phyloP scores from a whole-genome alignment of 2,329 filamentous ascomycete species.

The Penicillium paneum region DNA sequence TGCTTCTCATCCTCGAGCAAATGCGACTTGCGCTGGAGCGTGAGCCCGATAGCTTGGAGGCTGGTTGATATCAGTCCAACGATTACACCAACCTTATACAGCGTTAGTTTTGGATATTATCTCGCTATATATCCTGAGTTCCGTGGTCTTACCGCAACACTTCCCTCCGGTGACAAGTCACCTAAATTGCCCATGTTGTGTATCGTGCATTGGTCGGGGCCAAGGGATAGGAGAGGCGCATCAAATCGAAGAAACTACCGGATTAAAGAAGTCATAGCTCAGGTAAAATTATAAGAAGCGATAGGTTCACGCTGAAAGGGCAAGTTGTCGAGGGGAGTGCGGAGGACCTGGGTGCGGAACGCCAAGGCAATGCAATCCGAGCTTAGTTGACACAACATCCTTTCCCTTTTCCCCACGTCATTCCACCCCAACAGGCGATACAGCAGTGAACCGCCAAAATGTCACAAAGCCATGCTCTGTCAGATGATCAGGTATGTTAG shows the following conservation, averaged over 20 bases:
- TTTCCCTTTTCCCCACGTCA: conserved; percentile 21
- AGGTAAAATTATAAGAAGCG: conserved; percentile 3
- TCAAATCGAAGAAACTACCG: conserved; percentile 16
- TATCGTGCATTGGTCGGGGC: conserved; percentile 37
- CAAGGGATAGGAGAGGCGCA: conserved; percentile 41
- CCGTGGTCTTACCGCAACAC: conserved; percentile 62
- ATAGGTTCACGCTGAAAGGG: conserved; percentile 7
- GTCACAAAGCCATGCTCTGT: conserved; percentile 91
- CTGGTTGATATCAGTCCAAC: conserved; percentile 92
- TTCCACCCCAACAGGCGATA: conserved; percentile 15
- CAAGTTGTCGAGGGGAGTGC: conserved; percentile 9
- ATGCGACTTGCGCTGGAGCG: conserved; percentile 95
- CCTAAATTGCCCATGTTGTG: conserved; percentile 65
- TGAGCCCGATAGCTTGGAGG: conserved; percentile 90
- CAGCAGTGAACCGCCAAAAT: conserved; percentile 56
- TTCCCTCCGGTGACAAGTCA: conserved; percentile 73
- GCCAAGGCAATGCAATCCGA: conserved; percentile 21
- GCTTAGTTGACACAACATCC: conserved; percentile 25
- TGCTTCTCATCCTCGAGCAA: conserved; percentile 95
- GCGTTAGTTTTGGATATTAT: conserved; percentile 15
- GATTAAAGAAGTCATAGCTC: conserved; percentile 18
- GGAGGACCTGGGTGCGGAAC: conserved; percentile 20
- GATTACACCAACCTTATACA: conserved; percentile 76
- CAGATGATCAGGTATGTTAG: conserved; percentile 81
- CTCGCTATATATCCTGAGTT: conserved; percentile 10